phyloP scores from a whole-genome alignment of 148 eudicot genomes.

The Chenopodium suecicum region DNA sequence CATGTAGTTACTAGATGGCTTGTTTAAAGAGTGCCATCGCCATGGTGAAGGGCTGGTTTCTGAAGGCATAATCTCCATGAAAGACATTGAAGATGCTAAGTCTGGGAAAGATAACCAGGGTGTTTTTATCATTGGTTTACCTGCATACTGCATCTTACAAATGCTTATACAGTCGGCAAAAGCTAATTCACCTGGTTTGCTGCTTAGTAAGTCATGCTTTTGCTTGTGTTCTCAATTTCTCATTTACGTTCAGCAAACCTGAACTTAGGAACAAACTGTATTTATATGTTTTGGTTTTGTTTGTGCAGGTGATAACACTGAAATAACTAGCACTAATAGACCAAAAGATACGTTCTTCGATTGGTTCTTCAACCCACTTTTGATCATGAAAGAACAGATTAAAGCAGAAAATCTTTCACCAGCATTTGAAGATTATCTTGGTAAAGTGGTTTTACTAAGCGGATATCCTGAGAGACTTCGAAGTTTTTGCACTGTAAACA shows the following conservation, averaged over 20 bases:
- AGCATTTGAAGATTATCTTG: slow-evolving; percentile 66
- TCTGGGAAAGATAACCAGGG: slow-evolving; percentile 48
- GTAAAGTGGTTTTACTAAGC: slow-evolving; percentile 55
- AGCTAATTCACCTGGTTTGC: slow-evolving; percentile 62
- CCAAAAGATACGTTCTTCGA: slow-evolving; percentile 78
- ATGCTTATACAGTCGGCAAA: slow-evolving; percentile 72
- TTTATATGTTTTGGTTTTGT: not conserved
- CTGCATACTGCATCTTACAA: slow-evolving; percentile 73
- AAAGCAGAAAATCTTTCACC: slow-evolving; percentile 74
- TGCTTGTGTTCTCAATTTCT: not conserved
- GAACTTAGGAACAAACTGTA: not conserved
- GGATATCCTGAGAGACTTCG: slow-evolving; percentile 55
- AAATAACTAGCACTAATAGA: slow-evolving; percentile 72
- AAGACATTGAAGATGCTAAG: slow-evolving; percentile 79
- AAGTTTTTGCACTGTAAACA: slow-evolving; percentile 34
- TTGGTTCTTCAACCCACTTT: slow-evolving; percentile 84
- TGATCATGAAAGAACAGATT: slow-evolving; percentile 87
- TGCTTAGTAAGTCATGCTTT: slow-evolving; percentile 53
- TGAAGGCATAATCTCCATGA: slow-evolving; percentile 58
- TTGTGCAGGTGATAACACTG: slow-evolving; percentile 71
- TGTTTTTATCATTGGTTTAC: slow-evolving; percentile 69
- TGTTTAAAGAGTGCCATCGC: slow-evolving; percentile 57
- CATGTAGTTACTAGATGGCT: slow-evolving; percentile 58
- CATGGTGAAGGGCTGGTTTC: slow-evolving; percentile 62
- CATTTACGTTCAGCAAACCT: not conserved